Evolutionary conservation across 805 yeast species (phyloP), one percentile per base, ranked within the genome.

Genomic region (Crinitomyces ghanaensis): DNA sequence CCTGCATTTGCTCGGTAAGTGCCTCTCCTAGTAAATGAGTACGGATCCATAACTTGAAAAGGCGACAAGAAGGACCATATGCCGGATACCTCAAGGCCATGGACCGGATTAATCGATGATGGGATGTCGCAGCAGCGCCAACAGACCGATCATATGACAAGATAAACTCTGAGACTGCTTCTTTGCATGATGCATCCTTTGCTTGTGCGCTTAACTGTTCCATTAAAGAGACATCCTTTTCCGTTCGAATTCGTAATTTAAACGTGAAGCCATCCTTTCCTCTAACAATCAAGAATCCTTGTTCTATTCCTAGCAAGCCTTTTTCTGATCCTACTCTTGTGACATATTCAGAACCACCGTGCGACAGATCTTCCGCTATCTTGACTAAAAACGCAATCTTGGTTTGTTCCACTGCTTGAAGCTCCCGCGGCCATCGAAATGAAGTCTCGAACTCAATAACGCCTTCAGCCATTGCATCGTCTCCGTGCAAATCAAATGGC

Each of bases 401-500:
- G 11, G 94, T 79, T 48, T 79, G 77, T 54, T 91, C 97, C 35
- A 85, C 59, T 2, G 95, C 85, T 25, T 66, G 59, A 4, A 84
- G 53, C 53, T 91, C 95, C 55, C 82, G 93, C 2, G 99, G 99
- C 99, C 99, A 91, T 53, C 75, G 74, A n/a, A 72, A 67, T 2
- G 95, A 82, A 3, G 81, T 64, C 59, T 91, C 98, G 54, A 91
- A 83, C 56, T 86, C 94, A 23, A 91, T 53, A 6, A 91, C 66
- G 11, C 77, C 75, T 28, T 81, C 86, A 46, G 79, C 82, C 63
- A 83, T 73, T 6, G 50, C 49, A 20, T 48, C 50, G 25, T 49
- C 54, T 7, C 48, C 42, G 3, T 38, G 26, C 50, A 79, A 81
- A 21, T 44, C 47, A 50, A 78, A 82, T 23, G 95, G 93, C 25